These are phyloP conservation scores for Umbelopsis sp. DNA, from an alignment of 192 early-diverging fungal genomes.

Conservation along the genomic window DNA sequence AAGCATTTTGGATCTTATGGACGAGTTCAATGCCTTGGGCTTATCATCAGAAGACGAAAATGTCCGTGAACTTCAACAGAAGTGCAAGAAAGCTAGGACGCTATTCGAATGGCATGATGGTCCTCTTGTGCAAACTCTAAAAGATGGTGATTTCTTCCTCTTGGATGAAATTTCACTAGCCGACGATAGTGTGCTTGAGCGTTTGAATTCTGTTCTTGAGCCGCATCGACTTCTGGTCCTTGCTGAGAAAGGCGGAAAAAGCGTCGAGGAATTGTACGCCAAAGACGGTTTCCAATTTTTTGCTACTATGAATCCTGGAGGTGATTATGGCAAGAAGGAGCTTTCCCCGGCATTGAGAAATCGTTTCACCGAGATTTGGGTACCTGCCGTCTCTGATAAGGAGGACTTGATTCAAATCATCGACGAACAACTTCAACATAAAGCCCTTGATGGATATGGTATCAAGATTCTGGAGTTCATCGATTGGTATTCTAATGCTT, in stretches of 20 bases:
- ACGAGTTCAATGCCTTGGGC: slow-evolving; percentile 26
- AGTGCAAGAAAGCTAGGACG: slow-evolving; percentile 50
- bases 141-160: slow-evolving; percentile 84
- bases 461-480: slow-evolving; percentile 80
- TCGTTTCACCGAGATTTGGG: slow-evolving; percentile 98
- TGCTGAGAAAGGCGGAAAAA: slow-evolving; percentile 85
- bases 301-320: slow-evolving; percentile 99
- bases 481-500: slow-evolving; percentile 68
- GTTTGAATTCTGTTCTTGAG: slow-evolving; percentile 94
- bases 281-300: slow-evolving; percentile 83
- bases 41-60: slow-evolving; percentile 22
- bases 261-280: slow-evolving; percentile 72
- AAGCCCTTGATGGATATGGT: slow-evolving; percentile 47
- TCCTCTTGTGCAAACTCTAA: slow-evolving; percentile 89
- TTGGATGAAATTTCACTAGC: slow-evolving; percentile 98
- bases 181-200: slow-evolving; percentile 97
- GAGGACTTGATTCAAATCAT: slow-evolving; percentile 76
- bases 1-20: slow-evolving; percentile 8
- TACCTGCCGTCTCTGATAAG: slow-evolving; percentile 78
- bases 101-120: slow-evolving; percentile 99
- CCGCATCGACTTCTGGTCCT: slow-evolving; percentile 82
- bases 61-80: neutral
- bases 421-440: slow-evolving; percentile 50
- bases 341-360: slow-evolving; percentile 96
- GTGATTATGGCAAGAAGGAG: slow-evolving; percentile 99